Base-by-base conservation (phyloP, 2,329 filamentous ascomycete genomes). In the Alternaria ventricosa region DNA sequence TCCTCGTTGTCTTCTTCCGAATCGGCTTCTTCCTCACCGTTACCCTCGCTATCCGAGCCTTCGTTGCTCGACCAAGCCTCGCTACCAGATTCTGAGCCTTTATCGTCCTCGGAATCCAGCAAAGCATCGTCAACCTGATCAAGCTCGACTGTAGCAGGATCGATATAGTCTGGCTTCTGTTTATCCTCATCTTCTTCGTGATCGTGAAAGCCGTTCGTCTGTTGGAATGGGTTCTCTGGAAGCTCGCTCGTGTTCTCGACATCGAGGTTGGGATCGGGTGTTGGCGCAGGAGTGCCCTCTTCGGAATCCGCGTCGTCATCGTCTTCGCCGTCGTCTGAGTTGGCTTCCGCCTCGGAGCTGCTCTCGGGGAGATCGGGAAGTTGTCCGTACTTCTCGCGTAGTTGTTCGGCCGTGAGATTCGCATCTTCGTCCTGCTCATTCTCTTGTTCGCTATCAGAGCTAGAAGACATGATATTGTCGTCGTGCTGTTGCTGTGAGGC, bases 321-420 rank as follows among this genome's bases (percentile, higher is more conserved):
- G 6, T 78, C 74, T 12, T 75, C 74, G 6, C 79, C 77, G 6
- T 79, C 76, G 9, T 82, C 82, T 10, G 64, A 69, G 4, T 67
- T 66, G 4, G 63, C 62, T 4, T 71, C 73, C 6, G 64, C 70
- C n/a, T 74, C 70, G 8, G 71, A 74, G 61, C 69, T 73, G 15
- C 66, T 74, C 22, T 87, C 68, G 2, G 71, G 70, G 8, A 79
- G 65, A 18, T 84, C 83, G 0, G 89, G 88, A 7, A 92, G 81
- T 57, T 89, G 85, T 9, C 88, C 87, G 67, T 93, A 93, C 75
- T 93, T 93, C 43, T 85, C 84, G 25, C 84, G 86, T 13, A 93
- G 77, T 73, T 93, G 88, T 61, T 92, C 90, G 64, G 90, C 87
- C 0, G 90, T 92, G 4, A 93, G 83, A 11, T 85, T 84, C 63